Evolutionary conservation across 2,329 filamentous ascomycete species (phyloP).

Genomic region (Venturia effusa): DNA sequence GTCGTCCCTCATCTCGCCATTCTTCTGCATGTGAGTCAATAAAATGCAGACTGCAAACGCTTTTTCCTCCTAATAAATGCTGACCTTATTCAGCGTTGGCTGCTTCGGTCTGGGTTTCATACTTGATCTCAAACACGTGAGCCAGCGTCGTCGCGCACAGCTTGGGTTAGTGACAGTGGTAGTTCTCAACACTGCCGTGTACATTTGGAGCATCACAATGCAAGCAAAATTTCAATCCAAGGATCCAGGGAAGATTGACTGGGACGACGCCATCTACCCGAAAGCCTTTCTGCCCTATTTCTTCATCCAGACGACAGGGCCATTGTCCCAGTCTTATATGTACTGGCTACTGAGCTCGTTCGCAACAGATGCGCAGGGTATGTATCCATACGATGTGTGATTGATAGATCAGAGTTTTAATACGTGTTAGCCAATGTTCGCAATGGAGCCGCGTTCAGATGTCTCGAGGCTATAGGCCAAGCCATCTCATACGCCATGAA

Average conservation of each 20-base stretch:
- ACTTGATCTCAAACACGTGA: constrained; percentile 53
- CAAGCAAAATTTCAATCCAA: constrained; percentile 29
- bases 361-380: constrained; percentile 17
- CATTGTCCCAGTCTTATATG: constrained; percentile 22
- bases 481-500: neutral
- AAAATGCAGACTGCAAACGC: neutral
- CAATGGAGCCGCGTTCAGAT: neutral
- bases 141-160: constrained; percentile 41
- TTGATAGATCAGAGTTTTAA: neutral
- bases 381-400: neutral
- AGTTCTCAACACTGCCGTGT: constrained; percentile 37
- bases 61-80: neutral
- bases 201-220: constrained; percentile 41
- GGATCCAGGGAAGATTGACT: constrained; percentile 35
- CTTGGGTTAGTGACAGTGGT: constrained; percentile 35
- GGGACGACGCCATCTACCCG: constrained; percentile 33
- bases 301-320: constrained; percentile 35
- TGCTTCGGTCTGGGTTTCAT: constrained; percentile 44
- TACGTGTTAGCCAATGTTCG: neutral
- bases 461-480: neutral
- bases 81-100: constrained; percentile 20
- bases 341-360: constrained; percentile 23
- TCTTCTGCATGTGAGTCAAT: constrained; percentile 32
- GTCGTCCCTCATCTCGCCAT: constrained; percentile 36
- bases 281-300: constrained; percentile 37